These are phyloP conservation scores for Hygrophoropsis aurantiaca DNA, from an alignment of 768 basidiomycete species.

Conservation along the genomic window DNA sequence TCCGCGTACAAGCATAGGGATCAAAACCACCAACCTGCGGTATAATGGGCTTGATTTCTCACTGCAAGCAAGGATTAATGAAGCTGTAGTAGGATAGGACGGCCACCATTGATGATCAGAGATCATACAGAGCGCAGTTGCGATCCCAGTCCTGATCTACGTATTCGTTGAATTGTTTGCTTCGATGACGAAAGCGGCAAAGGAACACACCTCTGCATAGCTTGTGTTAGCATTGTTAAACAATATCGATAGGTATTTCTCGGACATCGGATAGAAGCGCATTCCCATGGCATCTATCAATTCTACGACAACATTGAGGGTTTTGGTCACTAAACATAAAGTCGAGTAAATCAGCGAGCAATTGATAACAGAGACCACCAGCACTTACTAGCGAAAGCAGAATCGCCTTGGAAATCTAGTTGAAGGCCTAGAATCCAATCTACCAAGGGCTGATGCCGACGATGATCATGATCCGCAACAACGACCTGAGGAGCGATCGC, in stretches of 20 bases:
- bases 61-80: slow-evolving; percentile 57
- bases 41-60: slow-evolving; percentile 55
- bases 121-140: slow-evolving; percentile 60
- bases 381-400: slow-evolving; percentile 83
- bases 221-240: slow-evolving; percentile 77
- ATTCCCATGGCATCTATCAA: slow-evolving; percentile 65
- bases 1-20: slow-evolving; percentile 1
- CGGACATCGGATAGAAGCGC: slow-evolving; percentile 65
- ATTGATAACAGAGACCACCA: too few species aligned
- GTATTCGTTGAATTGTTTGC: slow-evolving; percentile 4
- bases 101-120: slow-evolving; percentile 68
- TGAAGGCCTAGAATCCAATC: slow-evolving; percentile 77
- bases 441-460: slow-evolving; percentile 68
- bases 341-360: too few species aligned
- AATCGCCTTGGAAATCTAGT: slow-evolving; percentile 81
- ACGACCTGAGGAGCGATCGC: slow-evolving; percentile 36
- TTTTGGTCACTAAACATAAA: slow-evolving; percentile 65
- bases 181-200: background rate
- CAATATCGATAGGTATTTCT: slow-evolving; percentile 66
- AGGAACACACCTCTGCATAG: slow-evolving; percentile 71
- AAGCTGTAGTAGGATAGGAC: slow-evolving; percentile 52
- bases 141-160: slow-evolving; percentile 70
- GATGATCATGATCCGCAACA: slow-evolving; percentile 74
- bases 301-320: slow-evolving; percentile 63
- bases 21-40: slow-evolving; percentile 45